Base-by-base conservation (phyloP, 2,329 filamentous ascomycete species). In the Fusarium pseudoanthophilum region DNA sequence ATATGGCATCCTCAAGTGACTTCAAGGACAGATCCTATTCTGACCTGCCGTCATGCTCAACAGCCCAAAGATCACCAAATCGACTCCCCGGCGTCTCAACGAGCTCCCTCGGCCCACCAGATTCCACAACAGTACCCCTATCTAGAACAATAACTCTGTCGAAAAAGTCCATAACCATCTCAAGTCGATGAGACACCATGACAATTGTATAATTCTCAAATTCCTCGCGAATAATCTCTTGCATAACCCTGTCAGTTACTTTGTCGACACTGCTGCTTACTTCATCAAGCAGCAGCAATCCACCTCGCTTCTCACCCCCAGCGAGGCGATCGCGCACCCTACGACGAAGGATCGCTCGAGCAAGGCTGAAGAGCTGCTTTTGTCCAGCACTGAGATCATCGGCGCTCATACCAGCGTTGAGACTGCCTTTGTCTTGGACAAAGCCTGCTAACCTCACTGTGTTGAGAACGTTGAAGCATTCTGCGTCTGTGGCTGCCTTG, bases 301-400 rank as follows among this genome's bases (percentile, higher is more conserved):
- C 77, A 2, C 77, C 75, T n/a, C 63, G 60, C 28, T 72, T 78
- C 51, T 78, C 71, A 6, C 57, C 10, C 2, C 26, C 32, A 9
- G 36, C 40, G 2, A 69, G 63, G n/a, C 65, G 69, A 15, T 78
- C 73, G 5, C 76, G 71, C 2, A 77, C 71, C 2, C 75, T 58
- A 4, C 75, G 64, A 9, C 86, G 81, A 13, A 92, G 78, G 24
- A 92, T 83, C 0, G 89, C 90, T 1, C 90, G 81, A 0, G 88
- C 90, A 2, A 93, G 84, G 70, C 87, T 90, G 73, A 93, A 91
- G 0, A 92, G 83, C 75, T 92, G 91, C 49, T 86, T 86, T 78
- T 92, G 90, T 0, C 91, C 91, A 39, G 87, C 85, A 10, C 85
- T 87, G 11, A 91, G 81, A 57, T 84, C 82, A 11, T 87, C 83